Percentiles rank a stretch among this genome's conserved stretches.
These are phyloP conservation scores for Hortaea sp. DNA, from an alignment of 2,329 filamentous ascomycete species.

Conservation along the genomic window DNA sequence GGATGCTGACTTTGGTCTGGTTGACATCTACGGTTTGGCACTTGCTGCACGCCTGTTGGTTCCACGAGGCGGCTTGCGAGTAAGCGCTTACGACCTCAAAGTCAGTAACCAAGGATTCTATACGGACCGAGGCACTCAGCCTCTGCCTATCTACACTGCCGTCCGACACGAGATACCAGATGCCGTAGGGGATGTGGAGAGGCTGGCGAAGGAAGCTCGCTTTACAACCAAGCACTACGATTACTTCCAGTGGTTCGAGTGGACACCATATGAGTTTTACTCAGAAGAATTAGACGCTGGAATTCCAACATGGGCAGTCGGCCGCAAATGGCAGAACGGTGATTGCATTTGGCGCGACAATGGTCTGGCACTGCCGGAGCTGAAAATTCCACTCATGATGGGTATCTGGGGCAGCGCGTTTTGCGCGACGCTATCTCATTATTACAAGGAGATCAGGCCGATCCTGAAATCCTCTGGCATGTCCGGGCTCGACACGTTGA, in stretches of 20 bases:
- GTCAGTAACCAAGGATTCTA: conserved; percentile 76
- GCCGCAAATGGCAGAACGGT: conserved; percentile 69
- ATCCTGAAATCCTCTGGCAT: conserved; percentile 67
- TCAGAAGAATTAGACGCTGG: conserved; percentile 86
- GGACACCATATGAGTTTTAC: conserved; percentile 89
- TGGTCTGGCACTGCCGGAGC: conserved; percentile 67
- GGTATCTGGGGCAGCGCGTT: conserved; percentile 97
- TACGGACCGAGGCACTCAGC: conserved; percentile 67
- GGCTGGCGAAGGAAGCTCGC: conserved; percentile 23
- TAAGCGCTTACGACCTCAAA: conserved; percentile 74
- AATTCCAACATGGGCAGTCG: conserved; percentile 90
- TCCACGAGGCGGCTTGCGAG: conserved; percentile 69
- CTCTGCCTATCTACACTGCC: conserved; percentile 88
- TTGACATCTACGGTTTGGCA: conserved; percentile 84
- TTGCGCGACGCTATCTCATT: conserved; percentile 89
- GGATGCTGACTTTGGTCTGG: conserved; percentile 72
- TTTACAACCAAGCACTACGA: conserved; percentile 39
- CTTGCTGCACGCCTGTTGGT: conserved; percentile 77
- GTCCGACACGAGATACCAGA: conserved; percentile 90
- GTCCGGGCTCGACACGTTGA: conserved; percentile 63
- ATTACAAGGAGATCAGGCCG: conserved; percentile 88
- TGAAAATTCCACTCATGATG: conserved; percentile 72
- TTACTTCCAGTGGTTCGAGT: conserved; percentile 98
- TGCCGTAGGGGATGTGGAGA: conserved; percentile 11
- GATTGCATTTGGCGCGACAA: conserved; percentile 52